Conservation (phyloP, 2,329 filamentous ascomycete genomes). For the Magnaporthiopsis rhizophila region DNA sequence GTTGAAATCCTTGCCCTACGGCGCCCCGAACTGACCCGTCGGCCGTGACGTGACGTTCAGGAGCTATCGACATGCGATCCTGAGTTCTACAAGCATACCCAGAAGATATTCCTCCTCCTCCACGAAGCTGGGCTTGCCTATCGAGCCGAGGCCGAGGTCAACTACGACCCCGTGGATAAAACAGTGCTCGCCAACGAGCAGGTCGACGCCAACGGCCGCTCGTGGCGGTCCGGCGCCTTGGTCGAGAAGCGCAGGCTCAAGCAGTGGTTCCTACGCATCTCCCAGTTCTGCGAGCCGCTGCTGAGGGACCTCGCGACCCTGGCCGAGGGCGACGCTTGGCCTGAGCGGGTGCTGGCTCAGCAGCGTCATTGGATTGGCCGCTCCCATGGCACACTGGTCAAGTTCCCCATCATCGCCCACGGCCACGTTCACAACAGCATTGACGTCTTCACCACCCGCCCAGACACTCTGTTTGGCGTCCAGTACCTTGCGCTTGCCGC, state of each 20-base stretch:
- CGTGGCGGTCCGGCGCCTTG: constrained; percentile 80
- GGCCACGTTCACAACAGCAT: constrained; percentile 37
- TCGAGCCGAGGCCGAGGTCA: constrained; percentile 75
- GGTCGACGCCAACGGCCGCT: constrained; percentile 76
- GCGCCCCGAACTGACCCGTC: background rate
- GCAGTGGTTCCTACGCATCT: constrained; percentile 88
- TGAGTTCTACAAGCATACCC: constrained; percentile 82
- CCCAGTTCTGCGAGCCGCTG: constrained; percentile 65
- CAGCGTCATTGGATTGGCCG: constrained; percentile 85
- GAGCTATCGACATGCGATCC: constrained; percentile 81
- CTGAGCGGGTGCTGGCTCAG: constrained; percentile 73
- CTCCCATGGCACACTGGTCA: constrained; percentile 63
- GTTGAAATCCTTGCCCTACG: background rate
- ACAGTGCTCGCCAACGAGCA: constrained; percentile 91
- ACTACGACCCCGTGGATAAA: constrained; percentile 83
- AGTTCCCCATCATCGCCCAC: constrained; percentile 48
- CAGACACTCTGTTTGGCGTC: constrained; percentile 80
- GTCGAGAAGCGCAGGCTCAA: constrained; percentile 72
- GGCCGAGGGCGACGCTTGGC: constrained; percentile 60
- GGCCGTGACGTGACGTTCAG: constrained; percentile 31
- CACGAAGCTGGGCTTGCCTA: constrained; percentile 70
- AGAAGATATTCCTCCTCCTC: constrained; percentile 74
- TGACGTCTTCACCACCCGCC: constrained; percentile 74
- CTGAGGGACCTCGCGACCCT: constrained; percentile 63
- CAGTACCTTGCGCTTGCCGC: constrained; percentile 77